Base-by-base conservation (phyloP, 805 yeast species). In the Jamesozyma gamospora region DNA sequence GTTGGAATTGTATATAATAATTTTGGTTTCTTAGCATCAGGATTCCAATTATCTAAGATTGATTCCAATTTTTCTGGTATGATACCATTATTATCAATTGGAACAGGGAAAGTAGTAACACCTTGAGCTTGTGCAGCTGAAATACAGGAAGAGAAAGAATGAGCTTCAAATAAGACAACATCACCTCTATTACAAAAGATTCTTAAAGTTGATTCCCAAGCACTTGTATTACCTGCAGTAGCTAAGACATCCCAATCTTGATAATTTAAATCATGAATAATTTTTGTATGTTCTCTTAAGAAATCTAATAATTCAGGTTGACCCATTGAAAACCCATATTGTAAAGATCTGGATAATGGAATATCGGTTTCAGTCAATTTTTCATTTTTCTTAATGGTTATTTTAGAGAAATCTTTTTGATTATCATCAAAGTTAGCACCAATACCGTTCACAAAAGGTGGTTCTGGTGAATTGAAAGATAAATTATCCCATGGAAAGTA, bases 401-500 rank as follows among this genome's bases (percentile, higher is more conserved):
- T 52, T 13, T 54, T 52, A 12, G 41, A 39, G 13, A 34, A 27
- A 3, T 60, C 70, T 18, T 55, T 64, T 13, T 69, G 44, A 2
- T 13, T 19, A 6, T 30, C 32, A 7, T 29, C 18, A 15, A 7
- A 5, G 24, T 25, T 27, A n/a, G 81, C 78, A 27, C 79, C 84
- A 46, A 85, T 82, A 40, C 96, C 96, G 24, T 76, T 69, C 12
- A 67, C 53, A 59, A 87, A 90, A 1, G 95, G 94, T 17, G 92
- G 82, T 11, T 77, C 70, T 41, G 95, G 94, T 6, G 86, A 69
- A 41, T 75, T 75, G 12, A 82, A 80, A 17, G 71, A 59, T 42
- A 90, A 60, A 48, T 77, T 74, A 53, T 87, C 85, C 73, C 90
- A 85, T 33, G 98, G 97, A 73, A 90, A 90, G 64, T 84, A 82